Percentiles rank a stretch among this genome's conserved stretches.
Conservation (phyloP, 2,329 filamentous ascomycete genomes). For the Stemphylium lycopersici region DNA sequence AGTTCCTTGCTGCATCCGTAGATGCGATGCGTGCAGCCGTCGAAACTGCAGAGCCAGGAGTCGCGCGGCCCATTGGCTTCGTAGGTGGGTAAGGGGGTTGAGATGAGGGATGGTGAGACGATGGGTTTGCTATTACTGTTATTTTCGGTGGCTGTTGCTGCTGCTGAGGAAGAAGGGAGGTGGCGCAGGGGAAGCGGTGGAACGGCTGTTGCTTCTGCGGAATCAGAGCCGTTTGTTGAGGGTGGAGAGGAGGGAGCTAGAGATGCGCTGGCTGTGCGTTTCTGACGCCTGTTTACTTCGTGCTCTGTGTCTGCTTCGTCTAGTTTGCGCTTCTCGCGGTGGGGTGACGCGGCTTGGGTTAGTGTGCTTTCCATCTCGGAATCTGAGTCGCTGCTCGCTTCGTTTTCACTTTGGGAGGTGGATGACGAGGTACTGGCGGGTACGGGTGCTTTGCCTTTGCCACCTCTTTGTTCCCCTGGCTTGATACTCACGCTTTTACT, state of each 20-base stretch:
- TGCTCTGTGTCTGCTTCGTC: slow-evolving; percentile 17
- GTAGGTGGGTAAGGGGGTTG: slow-evolving; percentile 43
- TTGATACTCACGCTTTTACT: slow-evolving; percentile 27
- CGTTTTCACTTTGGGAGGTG: slow-evolving; percentile 17
- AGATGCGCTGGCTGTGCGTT: slow-evolving; percentile 36
- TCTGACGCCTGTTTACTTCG: slow-evolving; percentile 29
- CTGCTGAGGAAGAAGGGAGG: slow-evolving; percentile 13
- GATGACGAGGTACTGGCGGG: slow-evolving; percentile 22
- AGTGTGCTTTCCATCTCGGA: slow-evolving; percentile 37
- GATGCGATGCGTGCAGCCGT: slow-evolving; percentile 68
- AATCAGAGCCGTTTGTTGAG: slow-evolving; percentile 18
- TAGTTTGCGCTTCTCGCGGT: slow-evolving; percentile 39
- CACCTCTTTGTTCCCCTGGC: slow-evolving; percentile 22
- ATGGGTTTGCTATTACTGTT: slow-evolving; percentile 14
- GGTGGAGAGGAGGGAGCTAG: slow-evolving; percentile 31
- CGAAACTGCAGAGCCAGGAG: slow-evolving; percentile 70
- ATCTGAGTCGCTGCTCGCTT: slow-evolving; percentile 25
- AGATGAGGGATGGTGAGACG: slow-evolving; percentile 31
- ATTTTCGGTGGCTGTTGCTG: background rate
- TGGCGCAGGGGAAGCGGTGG: slow-evolving; percentile 37
- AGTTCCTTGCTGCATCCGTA: slow-evolving; percentile 64
- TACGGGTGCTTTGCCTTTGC: slow-evolving; percentile 33
- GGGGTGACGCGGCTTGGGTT: slow-evolving; percentile 33
- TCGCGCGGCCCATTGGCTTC: slow-evolving; percentile 61
- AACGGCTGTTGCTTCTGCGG: slow-evolving; percentile 15